phyloP scores from a whole-genome alignment of 2,329 filamentous ascomycete species.

The Fusarium nematophilum region DNA sequence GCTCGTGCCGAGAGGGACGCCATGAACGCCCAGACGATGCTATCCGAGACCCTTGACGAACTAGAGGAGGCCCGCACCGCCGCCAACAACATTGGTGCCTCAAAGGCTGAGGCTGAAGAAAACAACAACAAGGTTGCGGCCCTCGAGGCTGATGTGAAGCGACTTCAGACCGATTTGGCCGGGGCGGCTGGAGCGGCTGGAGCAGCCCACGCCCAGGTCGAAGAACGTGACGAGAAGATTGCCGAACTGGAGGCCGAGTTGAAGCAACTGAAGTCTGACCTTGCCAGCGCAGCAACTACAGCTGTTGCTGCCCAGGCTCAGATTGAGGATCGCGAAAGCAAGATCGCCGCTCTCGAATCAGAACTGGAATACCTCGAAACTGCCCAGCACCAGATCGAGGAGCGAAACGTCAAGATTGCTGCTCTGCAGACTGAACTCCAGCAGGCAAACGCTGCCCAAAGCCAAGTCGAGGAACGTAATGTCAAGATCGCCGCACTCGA shows the following conservation, averaged over 20 bases:
- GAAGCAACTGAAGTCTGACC: conserved; percentile 29
- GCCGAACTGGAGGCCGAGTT: conserved; percentile 52
- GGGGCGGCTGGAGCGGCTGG: conserved; percentile 40
- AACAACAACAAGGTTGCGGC: conserved; percentile 52
- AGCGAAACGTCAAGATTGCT: conserved; percentile 49
- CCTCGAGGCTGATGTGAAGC: conserved; percentile 54
- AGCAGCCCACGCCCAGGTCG: conserved; percentile 39
- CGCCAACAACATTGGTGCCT: conserved; percentile 36
- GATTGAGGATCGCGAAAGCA: conserved; percentile 37
- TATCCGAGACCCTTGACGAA: conserved; percentile 60
- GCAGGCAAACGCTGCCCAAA: conserved; percentile 13
- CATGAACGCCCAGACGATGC: conserved; percentile 58
- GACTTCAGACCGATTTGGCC: conserved; percentile 39
- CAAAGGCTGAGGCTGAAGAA: conserved; percentile 43
- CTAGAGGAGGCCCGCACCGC: conserved; percentile 53
- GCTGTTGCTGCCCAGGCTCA: conserved; percentile 27
- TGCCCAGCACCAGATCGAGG: conserved; percentile 32
- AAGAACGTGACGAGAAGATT: conserved; percentile 53
- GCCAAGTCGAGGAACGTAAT: conserved; percentile 28
- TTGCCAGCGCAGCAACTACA: conserved; percentile 24
- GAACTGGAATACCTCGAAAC: conserved; percentile 31
- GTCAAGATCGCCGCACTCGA: conserved; percentile 26
- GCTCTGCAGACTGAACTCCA: conserved; percentile 53
- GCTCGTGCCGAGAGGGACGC: conserved; percentile 53
- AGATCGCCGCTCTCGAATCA: conserved; percentile 33